Percentiles rank a stretch among this genome's conserved stretches.
phyloP scores from a whole-genome alignment of 306 rosid species.

The Adenanthera pavonina region DNA sequence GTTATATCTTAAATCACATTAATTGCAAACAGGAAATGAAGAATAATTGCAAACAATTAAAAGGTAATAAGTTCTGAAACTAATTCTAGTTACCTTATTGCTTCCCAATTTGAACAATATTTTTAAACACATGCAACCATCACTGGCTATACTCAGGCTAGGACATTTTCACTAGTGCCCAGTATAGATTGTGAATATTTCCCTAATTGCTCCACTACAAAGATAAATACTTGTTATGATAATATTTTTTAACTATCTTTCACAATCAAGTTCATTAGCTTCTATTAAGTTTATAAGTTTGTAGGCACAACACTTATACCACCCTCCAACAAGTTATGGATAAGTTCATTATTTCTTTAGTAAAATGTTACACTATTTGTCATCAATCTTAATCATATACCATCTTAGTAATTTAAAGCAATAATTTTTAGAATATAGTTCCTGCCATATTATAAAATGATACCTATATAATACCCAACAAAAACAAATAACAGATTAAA shows the following conservation, averaged over 20 bases:
- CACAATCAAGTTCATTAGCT: background rate
- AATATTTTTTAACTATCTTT: background rate
- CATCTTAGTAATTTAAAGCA: background rate
- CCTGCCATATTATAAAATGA: background rate
- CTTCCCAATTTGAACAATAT: background rate
- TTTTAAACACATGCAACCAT: background rate
- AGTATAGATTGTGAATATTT: background rate
- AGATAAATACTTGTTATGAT: background rate
- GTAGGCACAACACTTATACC: background rate
- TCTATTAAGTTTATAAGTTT: background rate
- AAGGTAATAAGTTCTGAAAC: conserved; percentile 31
- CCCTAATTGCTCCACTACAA: background rate
- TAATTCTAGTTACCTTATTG: conserved; percentile 16
- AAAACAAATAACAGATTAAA: background rate
- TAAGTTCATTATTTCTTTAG: background rate
- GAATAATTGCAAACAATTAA: conserved; percentile 5
- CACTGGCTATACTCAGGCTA: background rate
- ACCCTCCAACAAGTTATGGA: background rate
- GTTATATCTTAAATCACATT: too few species aligned
- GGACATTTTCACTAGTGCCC: background rate
- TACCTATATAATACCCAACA: conserved; percentile 15
- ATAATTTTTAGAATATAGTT: background rate
- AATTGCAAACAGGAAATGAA: conserved; percentile 17
- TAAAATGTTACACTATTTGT: background rate
- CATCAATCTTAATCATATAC: background rate